Evolutionary conservation across 176 grass and related monocot genomes (phyloP).

Genomic region (Zoysia pacifica): DNA sequence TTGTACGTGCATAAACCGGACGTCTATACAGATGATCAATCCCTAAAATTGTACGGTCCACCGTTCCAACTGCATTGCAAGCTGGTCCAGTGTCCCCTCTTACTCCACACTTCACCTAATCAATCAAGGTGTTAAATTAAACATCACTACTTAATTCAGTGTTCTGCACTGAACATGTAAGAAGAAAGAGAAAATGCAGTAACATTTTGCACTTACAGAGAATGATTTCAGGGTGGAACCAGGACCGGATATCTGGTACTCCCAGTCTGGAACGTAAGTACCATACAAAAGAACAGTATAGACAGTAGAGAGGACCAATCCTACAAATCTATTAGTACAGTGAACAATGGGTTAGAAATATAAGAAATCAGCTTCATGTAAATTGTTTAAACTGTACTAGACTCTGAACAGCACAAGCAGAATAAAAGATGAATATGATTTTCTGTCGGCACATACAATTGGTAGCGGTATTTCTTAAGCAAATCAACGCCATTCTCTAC

Average conservation of each 20-base stretch:
- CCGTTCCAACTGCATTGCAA: constrained; percentile 86
- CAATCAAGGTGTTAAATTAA: neutral
- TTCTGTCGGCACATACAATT: constrained; percentile 55
- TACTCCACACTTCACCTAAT: constrained; percentile 76
- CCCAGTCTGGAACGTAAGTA: constrained; percentile 74
- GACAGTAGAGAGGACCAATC: constrained; percentile 50
- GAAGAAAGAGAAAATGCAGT: neutral
- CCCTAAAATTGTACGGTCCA: constrained; percentile 84
- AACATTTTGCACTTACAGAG: constrained; percentile 45
- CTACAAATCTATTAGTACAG: constrained; percentile 35
- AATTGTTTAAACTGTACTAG: neutral
- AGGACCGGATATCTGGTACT: constrained; percentile 50
- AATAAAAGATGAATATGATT: neutral
- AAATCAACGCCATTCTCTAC: constrained; percentile 53
- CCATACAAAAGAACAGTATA: constrained; percentile 68
- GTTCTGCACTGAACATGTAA: neutral
- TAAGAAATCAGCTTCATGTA: neutral
- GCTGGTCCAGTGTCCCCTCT: constrained; percentile 74
- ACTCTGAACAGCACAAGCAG: neutral
- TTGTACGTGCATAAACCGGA: constrained; percentile 77
- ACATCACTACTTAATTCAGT: neutral
- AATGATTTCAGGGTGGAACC: constrained; percentile 50
- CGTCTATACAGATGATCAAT: constrained; percentile 73
- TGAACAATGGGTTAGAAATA: neutral
- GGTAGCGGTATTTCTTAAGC: constrained; percentile 57